Percentiles rank a stretch among this genome's conserved stretches.
These are phyloP conservation scores for Stachybotrys elegans DNA, from an alignment of 2,329 filamentous ascomycete genomes.

Conservation along the genomic window DNA sequence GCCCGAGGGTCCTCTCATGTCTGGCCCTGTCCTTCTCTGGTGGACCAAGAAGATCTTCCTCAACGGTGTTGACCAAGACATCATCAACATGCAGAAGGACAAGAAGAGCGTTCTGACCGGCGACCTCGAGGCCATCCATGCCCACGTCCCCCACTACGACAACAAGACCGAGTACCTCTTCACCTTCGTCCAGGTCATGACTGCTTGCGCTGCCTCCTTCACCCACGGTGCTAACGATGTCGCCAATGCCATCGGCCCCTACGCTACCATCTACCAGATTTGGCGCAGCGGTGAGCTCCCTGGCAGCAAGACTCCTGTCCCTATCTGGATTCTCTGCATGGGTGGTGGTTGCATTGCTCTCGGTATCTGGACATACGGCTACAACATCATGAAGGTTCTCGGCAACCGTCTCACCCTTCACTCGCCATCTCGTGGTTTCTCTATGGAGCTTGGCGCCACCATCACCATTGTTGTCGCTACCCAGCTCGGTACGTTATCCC, in stretches of 20 bases:
- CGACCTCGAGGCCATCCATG: conserved; percentile 51
- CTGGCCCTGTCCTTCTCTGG: conserved; percentile 15
- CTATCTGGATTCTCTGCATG: conserved; percentile 55
- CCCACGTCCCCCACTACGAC: conserved; percentile 53
- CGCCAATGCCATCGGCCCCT: conserved; percentile 57
- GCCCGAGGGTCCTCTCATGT: conserved; percentile 11
- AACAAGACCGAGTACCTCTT: conserved; percentile 54
- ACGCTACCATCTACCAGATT: conserved; percentile 57
- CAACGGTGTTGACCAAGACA: conserved; percentile 20
- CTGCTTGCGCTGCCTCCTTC: conserved; percentile 59
- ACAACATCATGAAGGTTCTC: conserved; percentile 60
- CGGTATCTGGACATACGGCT: conserved; percentile 59
- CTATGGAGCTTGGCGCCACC: conserved; percentile 55
- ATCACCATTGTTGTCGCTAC: conserved; percentile 61
- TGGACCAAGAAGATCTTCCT: conserved; percentile 18
- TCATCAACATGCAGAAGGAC: conserved; percentile 19
- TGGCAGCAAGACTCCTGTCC: conserved; percentile 42
- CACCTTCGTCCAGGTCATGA: conserved; percentile 56
- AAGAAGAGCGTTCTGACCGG: conserved; percentile 50
- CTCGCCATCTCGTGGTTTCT: conserved; percentile 54
- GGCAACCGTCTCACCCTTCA: conserved; percentile 59
- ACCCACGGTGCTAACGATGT: conserved; percentile 65
- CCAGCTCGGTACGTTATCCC: conserved; percentile 47
- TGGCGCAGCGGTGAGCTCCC: conserved; percentile 45
- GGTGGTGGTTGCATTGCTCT: conserved; percentile 47